Evolutionary conservation across 2,329 filamentous ascomycete genomes (phyloP), one percentile per base, ranked within the genome.

Genomic region (Microascus cirrosus): DNA sequence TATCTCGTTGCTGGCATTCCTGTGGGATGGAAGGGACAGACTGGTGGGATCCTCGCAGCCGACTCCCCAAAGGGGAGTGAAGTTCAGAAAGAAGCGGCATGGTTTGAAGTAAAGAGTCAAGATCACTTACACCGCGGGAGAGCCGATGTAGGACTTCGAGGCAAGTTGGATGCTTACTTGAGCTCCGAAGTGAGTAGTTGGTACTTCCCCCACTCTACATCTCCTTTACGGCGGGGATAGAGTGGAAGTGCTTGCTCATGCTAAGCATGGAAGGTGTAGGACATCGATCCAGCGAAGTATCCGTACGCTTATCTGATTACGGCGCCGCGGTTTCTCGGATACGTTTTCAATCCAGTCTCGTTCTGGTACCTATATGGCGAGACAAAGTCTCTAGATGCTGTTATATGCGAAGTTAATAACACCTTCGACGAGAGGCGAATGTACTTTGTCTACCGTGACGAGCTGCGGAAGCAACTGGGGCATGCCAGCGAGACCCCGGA

Each of bases 341-440:
- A 87, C 65, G 80, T 82, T 24, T 90, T 89, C 70, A 91, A 90
- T 63, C 86, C 86, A 0, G 84, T 87, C 2, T 90, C 86, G 0
- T 88, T 91, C 64, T 92, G 87, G 86, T 90, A 90, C 62, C 77
- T 92, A 2, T 91, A 92, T 66, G 79, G 83, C 13, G 62, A 70
- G 0, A 69, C 80, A 10, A 78, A 78, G 59, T 69, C 77, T 6
- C 73, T 91, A 15, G 78, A 75, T 25, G 83, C 83, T 58, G 83
- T 90, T 70, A 76, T 92, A 1, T 66, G 89, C 1, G 87, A 92
- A 67, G 85, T 90, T 53, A 89, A 89, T 69, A 90, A 90, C 63
- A 89, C 86, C 0, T 90, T 89, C 65, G 85, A 82, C 54, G 87
- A 91, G 68, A 77, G 85, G 55, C 79, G 85, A 11, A 79, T 86